Evolutionary conservation across 176 grass and related monocot species (phyloP), one percentile per base, ranked within the genome.

Genomic region (Dendrocalamus sinicus): DNA sequence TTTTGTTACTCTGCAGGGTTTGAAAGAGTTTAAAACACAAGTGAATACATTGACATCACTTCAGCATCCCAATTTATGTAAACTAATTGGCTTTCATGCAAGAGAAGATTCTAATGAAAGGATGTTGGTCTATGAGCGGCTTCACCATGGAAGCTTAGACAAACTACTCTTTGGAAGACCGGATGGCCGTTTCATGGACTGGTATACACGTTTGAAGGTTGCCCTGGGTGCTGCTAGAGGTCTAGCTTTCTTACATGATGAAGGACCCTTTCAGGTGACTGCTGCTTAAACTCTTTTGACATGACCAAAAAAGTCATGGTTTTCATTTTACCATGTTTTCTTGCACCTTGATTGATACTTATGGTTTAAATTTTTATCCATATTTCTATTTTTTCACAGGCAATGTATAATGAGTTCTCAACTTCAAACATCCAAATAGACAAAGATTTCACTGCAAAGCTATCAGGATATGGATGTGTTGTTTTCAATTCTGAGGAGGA

Each of bases 241-340:
- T 75, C 87, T 99, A 58, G 94, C 94, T 83, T 99, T 99, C 77
- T 88, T 99, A 48, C 97, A 96, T 60, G 97, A 99, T 57, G 97
- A 99, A 94, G 97, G 97, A 19, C 97, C 97, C 76, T 99, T 99
- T 92, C 97, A 99, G 93, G 96, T 96, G 69, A 79, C 17, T 64
- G 6, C 17, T 28, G 22, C 44, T 81, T 89, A 39, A 75, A 30
- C 7, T 70, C 44, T 58, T 74, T 45, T 65, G 3, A 23, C 12
- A 82, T 59, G 19, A 22, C 47, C 1, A 39, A 37, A 61, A 61
- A 51, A 47, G 8, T 72, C 30, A 8, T 16, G 20, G 5, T 89
- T 60, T 24, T 32, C 50, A 39, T 78, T 67, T 86, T 65, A 70
- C 30, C 28, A 50, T 77, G 17, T 37, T 74, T 44, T 84, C n/a